Conservation (phyloP, 73 alveolate species). For the Symbiodinium natans region DNA sequence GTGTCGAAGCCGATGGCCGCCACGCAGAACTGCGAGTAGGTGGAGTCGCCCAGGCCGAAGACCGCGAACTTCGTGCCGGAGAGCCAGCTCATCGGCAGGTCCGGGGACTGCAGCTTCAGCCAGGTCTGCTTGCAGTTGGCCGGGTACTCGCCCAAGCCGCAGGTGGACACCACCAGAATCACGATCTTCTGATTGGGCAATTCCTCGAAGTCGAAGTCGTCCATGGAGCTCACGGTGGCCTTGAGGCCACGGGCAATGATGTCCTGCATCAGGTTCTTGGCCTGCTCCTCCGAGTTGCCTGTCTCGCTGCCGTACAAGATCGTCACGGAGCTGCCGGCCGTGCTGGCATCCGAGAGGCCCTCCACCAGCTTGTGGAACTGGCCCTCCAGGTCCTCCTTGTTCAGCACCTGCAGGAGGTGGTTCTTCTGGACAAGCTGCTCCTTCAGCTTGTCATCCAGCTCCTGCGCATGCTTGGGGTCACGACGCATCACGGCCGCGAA, state of each 20-base stretch:
- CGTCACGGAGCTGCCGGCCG: slow-evolving; percentile 51
- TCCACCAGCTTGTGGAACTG: slow-evolving; percentile 74
- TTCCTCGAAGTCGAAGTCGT: slow-evolving; percentile 93
- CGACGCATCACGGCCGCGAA: slow-evolving; percentile 91
- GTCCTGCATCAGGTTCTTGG: slow-evolving; percentile 84
- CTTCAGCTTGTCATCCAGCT: slow-evolving; percentile 89
- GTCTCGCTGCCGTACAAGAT: slow-evolving; percentile 89
- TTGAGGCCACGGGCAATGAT: slow-evolving; percentile 69
- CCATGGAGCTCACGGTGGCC: slow-evolving; percentile 70
- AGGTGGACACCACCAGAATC: slow-evolving; percentile 89
- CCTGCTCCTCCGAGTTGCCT: slow-evolving; percentile 93
- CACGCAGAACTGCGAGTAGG: slow-evolving; percentile 37
- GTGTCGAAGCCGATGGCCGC: slow-evolving; percentile 67
- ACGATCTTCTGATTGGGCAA: slow-evolving; percentile 88
- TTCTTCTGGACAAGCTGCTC: slow-evolving; percentile 90
- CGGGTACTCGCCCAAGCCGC: slow-evolving; percentile 85
- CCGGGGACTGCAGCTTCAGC: slow-evolving; percentile 86
- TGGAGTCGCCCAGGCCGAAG: slow-evolving; percentile 90
- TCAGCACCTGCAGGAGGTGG: slow-evolving; percentile 55
- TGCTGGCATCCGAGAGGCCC: slow-evolving; percentile 69
- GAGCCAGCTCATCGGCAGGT: slow-evolving; percentile 90
- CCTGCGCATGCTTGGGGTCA: slow-evolving; percentile 85
- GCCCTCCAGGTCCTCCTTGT: slow-evolving; percentile 62
- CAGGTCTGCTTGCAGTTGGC: slow-evolving; percentile 93
- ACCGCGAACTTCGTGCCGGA: slow-evolving; percentile 61